Evolutionary conservation across 2,329 filamentous ascomycete genomes (phyloP), one percentile per base, ranked within the genome.

Genomic region (Parastagonospora nodorum): DNA sequence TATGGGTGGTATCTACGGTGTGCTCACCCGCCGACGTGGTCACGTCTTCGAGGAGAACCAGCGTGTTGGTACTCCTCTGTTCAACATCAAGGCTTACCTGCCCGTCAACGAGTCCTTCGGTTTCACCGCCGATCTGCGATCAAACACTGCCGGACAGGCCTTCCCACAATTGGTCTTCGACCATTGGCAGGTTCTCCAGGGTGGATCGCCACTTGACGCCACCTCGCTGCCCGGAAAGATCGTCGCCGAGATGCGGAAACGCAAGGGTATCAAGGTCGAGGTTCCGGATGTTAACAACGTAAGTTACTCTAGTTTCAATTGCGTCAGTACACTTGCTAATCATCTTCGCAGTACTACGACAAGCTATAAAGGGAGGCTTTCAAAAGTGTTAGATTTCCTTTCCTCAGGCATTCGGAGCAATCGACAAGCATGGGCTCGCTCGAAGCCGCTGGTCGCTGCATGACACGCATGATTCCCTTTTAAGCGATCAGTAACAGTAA

Each of bases 1-100:
- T 77, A 97, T 99, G 94, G 94, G 94, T 86, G 94, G 94, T 86
- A 96, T 99, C 80, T 99, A 99, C 82, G 90, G 92, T 88, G 92
- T 97, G 76, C 90, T 99, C 72, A 97, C 92, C 81, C 89, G 92
- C 75, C 85, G 92, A 80, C 88, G 94, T 89, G 94, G 94, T 86
- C 93, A 97, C 87, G 94, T 99, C 81, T 97, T 97, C 87, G 84
- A 84, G 77, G 94, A 99, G 84, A 90, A 95, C 84, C 94, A 99
- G 85, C 91, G 94, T 75, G 90, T 93, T 60, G 94, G 94, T 81
- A 99, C 94, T 78, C 94, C 94, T 80, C 89, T 99, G 59, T 99
- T 97, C 90, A 97, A 90, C 80, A 90, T 99, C 85, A 96, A 96
- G 87, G 91, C 92, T 58, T 96, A 96, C 84, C 84, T 96, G 67